Conservation (phyloP, 495 filamentous ascomycete species). For the Hypoxylon lenormandii region DNA sequence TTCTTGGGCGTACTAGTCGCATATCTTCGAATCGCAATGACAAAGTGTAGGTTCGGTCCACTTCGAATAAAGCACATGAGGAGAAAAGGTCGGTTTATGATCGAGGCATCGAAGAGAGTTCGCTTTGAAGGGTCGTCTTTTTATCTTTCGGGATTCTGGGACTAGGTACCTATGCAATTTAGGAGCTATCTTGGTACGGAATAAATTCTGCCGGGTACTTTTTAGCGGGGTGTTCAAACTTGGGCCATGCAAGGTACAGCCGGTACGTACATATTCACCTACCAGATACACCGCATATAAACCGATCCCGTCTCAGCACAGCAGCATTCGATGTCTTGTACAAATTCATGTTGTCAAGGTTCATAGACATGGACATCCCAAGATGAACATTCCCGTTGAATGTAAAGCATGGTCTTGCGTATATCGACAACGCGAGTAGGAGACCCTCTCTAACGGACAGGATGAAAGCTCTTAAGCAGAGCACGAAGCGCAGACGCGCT, state of each 20-base stretch:
- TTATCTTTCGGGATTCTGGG: background rate
- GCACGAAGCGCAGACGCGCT: slow-evolving; percentile 50
- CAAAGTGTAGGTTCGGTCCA: slow-evolving; percentile 17
- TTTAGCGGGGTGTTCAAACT: background rate
- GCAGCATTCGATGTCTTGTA: background rate
- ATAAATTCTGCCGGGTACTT: no score
- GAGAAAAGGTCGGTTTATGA: slow-evolving; percentile 1
- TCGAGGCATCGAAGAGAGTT: slow-evolving; percentile 21
- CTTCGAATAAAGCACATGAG: slow-evolving; percentile 30
- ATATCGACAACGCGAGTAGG: slow-evolving; percentile 11
- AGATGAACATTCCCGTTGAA: background rate
- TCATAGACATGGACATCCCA: background rate
- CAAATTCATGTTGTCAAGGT: background rate
- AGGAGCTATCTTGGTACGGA: background rate
- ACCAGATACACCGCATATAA: background rate
- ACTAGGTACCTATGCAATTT: slow-evolving; percentile 7
- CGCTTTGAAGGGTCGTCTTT: background rate
- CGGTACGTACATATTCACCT: background rate
- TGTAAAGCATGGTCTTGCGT: no score
- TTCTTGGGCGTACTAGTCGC: slow-evolving; percentile 51
- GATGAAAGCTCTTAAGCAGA: slow-evolving; percentile 27
- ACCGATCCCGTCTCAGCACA: background rate
- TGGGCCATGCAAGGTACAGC: background rate
- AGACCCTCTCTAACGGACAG: no score
- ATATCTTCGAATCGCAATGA: slow-evolving; percentile 55